phyloP scores from a whole-genome alignment of 2,329 filamentous ascomycete genomes.

The Plectosphaerella sp. region DNA sequence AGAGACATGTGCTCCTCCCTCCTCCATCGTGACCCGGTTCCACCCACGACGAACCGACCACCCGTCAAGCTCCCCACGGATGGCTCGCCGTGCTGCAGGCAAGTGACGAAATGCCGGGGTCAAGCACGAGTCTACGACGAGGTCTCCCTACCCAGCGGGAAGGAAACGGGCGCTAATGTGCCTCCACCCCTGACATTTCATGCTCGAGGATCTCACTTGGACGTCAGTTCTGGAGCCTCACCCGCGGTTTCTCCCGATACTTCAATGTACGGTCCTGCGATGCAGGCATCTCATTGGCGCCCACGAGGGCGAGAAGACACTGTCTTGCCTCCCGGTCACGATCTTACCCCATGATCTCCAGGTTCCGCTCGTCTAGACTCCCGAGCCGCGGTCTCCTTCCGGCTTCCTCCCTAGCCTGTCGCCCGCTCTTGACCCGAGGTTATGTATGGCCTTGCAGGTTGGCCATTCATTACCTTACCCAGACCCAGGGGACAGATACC shows the following conservation, averaged over 20 bases:
- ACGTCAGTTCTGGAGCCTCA: neutral
- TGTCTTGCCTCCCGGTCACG: neutral
- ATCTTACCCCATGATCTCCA: neutral
- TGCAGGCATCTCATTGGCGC: neutral
- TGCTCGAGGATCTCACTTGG: neutral
- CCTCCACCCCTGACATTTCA: neutral
- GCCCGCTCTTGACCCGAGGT: neutral
- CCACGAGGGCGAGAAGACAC: neutral
- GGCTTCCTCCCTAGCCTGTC: neutral
- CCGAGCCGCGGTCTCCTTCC: neutral
- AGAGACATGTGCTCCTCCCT: no score
- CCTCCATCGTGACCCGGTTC: no score
- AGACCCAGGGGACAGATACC: neutral
- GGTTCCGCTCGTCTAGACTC: neutral
- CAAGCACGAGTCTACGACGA: neutral
- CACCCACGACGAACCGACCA: no score
- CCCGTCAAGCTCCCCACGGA: no score
- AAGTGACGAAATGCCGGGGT: neutral
- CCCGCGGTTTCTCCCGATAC: neutral
- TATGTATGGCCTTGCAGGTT: neutral
- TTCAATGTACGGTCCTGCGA: neutral
- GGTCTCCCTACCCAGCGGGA: neutral
- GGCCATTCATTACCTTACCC: neutral
- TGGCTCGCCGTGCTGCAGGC: neutral
- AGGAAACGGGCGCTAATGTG: neutral